Percentiles rank a stretch among this genome's conserved stretches.
phyloP scores from a whole-genome alignment of 495 filamentous ascomycete species.

The Lepidopterella palustris region DNA sequence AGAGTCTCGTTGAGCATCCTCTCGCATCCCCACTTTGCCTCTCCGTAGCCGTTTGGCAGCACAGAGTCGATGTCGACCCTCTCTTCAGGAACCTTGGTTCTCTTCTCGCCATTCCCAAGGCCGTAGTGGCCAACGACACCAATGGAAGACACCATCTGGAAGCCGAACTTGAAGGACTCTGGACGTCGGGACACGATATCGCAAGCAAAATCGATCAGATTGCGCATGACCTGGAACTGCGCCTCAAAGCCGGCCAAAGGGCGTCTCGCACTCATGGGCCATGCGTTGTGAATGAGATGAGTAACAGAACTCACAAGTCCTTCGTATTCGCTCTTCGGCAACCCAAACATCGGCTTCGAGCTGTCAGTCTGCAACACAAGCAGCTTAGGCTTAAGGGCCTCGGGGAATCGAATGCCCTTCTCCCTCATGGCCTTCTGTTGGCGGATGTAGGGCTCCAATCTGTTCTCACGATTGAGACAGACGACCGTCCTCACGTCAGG shows the following conservation, averaged over 20 bases:
- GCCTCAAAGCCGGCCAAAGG: constrained; percentile 42
- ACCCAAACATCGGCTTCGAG: constrained; percentile 41
- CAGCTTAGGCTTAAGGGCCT: constrained; percentile 35
- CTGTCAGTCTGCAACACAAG: constrained; percentile 45
- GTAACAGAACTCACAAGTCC: neutral
- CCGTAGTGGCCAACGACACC: constrained; percentile 44
- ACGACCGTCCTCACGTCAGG: constrained; percentile 37
- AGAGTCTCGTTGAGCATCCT: constrained; percentile 12
- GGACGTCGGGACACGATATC: constrained; percentile 30
- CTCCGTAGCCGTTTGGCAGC: constrained; percentile 13
- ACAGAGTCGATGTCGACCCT: constrained; percentile 1
- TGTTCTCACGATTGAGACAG: constrained; percentile 44
- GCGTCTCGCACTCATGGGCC: constrained; percentile 35
- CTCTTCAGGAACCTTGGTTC: constrained; percentile 12
- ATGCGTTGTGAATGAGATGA: constrained; percentile 7
- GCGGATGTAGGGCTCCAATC: constrained; percentile 25
- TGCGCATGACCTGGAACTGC: constrained; percentile 46
- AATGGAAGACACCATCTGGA: constrained; percentile 54
- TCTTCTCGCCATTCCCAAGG: constrained; percentile 25
- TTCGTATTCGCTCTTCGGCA: constrained; percentile 24
- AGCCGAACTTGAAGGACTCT: constrained; percentile 35
- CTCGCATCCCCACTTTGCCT: constrained; percentile 16
- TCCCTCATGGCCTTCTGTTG: constrained; percentile 39
- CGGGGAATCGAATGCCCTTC: constrained; percentile 34
- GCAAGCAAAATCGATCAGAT: constrained; percentile 43